Evolutionary conservation across 306 rosid species (phyloP).

Genomic region (Medicago ruthenica): DNA sequence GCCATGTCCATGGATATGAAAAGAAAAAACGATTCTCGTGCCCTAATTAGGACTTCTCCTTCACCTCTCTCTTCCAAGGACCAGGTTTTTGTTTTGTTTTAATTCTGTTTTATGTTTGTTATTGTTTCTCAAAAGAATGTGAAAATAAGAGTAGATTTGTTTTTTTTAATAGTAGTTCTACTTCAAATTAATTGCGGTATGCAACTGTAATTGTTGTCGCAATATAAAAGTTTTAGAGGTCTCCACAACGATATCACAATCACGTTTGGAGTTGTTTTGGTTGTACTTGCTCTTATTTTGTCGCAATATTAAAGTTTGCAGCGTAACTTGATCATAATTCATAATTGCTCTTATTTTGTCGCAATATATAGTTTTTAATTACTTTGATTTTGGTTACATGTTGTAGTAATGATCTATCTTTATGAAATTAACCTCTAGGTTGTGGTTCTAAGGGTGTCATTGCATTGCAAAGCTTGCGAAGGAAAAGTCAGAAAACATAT

Average conservation of each 20-base stretch:
- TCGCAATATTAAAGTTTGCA: too few relatives aligned
- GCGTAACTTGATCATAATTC: too few relatives aligned
- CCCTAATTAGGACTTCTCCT: constrained; percentile 48
- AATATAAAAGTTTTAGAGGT: too few relatives aligned
- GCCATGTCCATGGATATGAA: constrained; percentile 19
- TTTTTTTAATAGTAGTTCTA: too few relatives aligned
- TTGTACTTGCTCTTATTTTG: too few relatives aligned
- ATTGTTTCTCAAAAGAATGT: background rate
- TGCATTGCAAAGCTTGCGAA: constrained; percentile 93
- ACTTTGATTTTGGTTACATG: background rate
- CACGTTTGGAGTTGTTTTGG: too few relatives aligned
- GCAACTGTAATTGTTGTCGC: too few relatives aligned
- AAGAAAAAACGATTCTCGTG: constrained; percentile 35
- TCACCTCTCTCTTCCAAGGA: constrained; percentile 55
- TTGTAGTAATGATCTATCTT: background rate
- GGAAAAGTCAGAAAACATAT: constrained; percentile 82
- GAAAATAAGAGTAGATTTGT: background rate
- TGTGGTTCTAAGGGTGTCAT: constrained; percentile 79
- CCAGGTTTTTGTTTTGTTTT: constrained; percentile 53
- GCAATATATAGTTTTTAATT: background rate
- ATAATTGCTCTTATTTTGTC: too few relatives aligned
- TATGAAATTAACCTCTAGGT: constrained; percentile 54
- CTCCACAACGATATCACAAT: too few relatives aligned
- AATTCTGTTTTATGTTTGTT: background rate
- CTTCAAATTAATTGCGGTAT: too few relatives aligned